phyloP scores from a whole-genome alignment of 371 early-diverging fungal species.

The Cokeromyces recurvatus region DNA sequence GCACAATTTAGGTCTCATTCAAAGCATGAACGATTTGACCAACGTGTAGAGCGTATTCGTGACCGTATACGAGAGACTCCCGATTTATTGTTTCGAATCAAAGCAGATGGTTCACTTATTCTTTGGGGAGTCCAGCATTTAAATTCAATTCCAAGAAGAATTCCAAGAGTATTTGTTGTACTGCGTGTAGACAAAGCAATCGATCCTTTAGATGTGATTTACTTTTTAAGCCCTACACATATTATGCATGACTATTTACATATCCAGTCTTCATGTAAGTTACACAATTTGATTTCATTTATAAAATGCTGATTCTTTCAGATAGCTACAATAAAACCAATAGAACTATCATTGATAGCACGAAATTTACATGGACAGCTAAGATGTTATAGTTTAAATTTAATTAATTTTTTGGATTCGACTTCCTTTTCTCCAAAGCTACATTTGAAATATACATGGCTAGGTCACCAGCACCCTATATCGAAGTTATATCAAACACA shows the following conservation, averaged over 20 bases:
- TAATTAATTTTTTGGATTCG: constrained; percentile 74
- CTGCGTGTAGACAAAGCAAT: constrained; percentile 62
- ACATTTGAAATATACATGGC: constrained; percentile 61
- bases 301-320: no score
- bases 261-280: constrained; percentile 42
- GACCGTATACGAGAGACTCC: constrained; percentile 71
- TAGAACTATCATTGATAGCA: constrained; percentile 64
- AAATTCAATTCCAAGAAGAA: constrained; percentile 53
- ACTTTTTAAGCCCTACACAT: constrained; percentile 55
- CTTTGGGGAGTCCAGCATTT: constrained; percentile 83
- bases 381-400: constrained; percentile 63
- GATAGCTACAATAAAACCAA: constrained; percentile 60
- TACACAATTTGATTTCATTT: background rate
- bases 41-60: constrained; percentile 43
- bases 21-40: constrained; percentile 25
- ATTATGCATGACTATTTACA: constrained; percentile 54
- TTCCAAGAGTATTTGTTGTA: constrained; percentile 67
- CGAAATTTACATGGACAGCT: constrained; percentile 59
- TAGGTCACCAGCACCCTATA: constrained; percentile 58
- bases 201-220: constrained; percentile 46
- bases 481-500: constrained; percentile 30
- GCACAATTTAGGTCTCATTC: constrained; percentile 29
- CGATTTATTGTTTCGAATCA: constrained; percentile 70
- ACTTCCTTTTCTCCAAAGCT: constrained; percentile 57
- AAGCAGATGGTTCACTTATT: constrained; percentile 64